These are phyloP conservation scores for Infundibulicybe gibba DNA, from an alignment of 768 basidiomycete genomes.

Conservation along the genomic window DNA sequence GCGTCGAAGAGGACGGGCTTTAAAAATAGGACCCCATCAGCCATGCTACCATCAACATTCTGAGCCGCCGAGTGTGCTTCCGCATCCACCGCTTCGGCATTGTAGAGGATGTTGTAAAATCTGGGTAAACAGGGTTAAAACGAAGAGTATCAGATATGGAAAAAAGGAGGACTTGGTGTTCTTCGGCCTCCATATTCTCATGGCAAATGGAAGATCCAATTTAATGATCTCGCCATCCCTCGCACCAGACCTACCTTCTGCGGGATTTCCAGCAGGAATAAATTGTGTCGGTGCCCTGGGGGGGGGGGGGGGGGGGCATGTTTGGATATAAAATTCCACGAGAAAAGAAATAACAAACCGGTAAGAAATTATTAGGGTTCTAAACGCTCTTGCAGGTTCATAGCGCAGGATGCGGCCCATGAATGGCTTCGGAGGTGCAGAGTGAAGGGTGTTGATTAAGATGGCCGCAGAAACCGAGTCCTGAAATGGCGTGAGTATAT, in stretches of 20 bases:
- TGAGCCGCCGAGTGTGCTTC: conserved; percentile 22
- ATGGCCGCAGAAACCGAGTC: conserved; percentile 51
- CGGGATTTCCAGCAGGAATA: conserved; percentile 14
- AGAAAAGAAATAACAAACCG: conserved; percentile 36
- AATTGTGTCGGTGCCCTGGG: conserved; percentile 35
- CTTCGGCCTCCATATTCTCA: conserved; percentile 54
- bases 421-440: conserved; percentile 55
- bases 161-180: background rate
- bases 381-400: conserved; percentile 73
- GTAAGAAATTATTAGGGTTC: conserved; percentile 73
- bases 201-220: conserved; percentile 51
- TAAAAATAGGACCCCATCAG: conserved; percentile 38
- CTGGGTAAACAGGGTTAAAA: conserved; percentile 11
- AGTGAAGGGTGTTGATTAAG: conserved; percentile 58
- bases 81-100: conserved; percentile 47
- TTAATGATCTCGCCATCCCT: conserved; percentile 27
- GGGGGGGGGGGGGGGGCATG: too few relatives aligned
- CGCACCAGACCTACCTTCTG: conserved; percentile 7
- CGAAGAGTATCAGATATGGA: background rate
- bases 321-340: background rate
- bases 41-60: conserved; percentile 9
- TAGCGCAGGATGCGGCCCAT: conserved; percentile 73
- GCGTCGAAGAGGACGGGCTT: conserved; percentile 58
- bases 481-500: conserved; percentile 28
- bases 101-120: conserved; percentile 47